phyloP scores from a whole-genome alignment of 768 basidiomycete genomes.

The Kwoniella mangroviensis region DNA sequence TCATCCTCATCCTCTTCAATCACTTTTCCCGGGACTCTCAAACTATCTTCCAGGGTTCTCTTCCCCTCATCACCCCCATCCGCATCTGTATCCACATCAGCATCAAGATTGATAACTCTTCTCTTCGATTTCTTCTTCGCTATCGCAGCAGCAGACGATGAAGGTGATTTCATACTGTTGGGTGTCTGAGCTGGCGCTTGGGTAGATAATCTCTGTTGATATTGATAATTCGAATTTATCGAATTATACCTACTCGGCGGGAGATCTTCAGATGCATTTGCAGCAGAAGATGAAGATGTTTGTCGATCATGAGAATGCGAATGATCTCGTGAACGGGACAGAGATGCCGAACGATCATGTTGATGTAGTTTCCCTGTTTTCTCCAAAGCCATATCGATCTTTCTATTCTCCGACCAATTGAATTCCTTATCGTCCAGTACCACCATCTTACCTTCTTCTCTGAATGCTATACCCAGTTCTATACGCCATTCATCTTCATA shows the following conservation, averaged over 20 bases:
- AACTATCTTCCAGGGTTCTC: conserved; percentile 8
- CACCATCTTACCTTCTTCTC: conserved; percentile 75
- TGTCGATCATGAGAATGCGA: conserved; percentile 6
- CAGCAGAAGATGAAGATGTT: too few relatives aligned
- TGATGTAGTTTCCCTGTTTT: conserved; percentile 6
- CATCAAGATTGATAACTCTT: conserved; percentile 46
- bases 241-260: not conserved
- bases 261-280: not conserved
- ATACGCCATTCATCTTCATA: conserved; percentile 73
- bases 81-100: not conserved
- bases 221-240: not conserved
- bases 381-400: conserved; percentile 33
- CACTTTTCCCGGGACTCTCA: conserved; percentile 18
- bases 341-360: not conserved
- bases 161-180: conserved; percentile 2
- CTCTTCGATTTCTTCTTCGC: conserved; percentile 38
- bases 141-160: conserved; percentile 20
- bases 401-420: conserved; percentile 50
- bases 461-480: conserved; percentile 81
- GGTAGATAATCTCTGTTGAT: conserved; percentile 4
- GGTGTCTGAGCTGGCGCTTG: not conserved
- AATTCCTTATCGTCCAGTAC: conserved; percentile 69
- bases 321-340: not conserved
- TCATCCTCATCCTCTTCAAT: conserved; percentile 17
- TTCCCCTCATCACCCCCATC: not conserved